phyloP scores from a whole-genome alignment of 495 filamentous ascomycete genomes.

The Xylaria nigripes region DNA sequence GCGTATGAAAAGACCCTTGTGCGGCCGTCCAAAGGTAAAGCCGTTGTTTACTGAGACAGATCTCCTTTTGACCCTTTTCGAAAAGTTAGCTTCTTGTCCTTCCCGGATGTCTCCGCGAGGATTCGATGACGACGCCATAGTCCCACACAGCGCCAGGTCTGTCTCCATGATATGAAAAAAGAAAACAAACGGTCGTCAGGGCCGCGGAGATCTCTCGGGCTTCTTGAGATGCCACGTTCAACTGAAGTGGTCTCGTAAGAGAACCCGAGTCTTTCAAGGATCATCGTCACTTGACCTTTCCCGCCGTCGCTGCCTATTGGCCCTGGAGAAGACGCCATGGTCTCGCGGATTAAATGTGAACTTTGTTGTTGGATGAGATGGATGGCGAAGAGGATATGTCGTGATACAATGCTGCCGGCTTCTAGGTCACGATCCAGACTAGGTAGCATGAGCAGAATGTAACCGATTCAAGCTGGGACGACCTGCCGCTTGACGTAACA shows the following conservation, averaged over 20 bases:
- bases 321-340: slow-evolving; percentile 15
- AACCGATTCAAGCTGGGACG: no score
- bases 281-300: slow-evolving; percentile 46
- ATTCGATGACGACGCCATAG: slow-evolving; percentile 64
- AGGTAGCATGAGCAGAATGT: no score
- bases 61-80: slow-evolving; percentile 38
- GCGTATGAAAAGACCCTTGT: slow-evolving; percentile 58
- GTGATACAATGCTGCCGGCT: no score
- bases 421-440: no score
- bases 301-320: slow-evolving; percentile 32
- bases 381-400: background rate
- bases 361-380: background rate
- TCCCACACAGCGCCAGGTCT: slow-evolving; percentile 60
- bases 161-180: slow-evolving; percentile 66
- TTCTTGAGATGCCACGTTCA: slow-evolving; percentile 51
- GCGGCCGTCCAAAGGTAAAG: slow-evolving; percentile 58
- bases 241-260: slow-evolving; percentile 40
- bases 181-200: slow-evolving; percentile 62
- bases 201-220: slow-evolving; percentile 46
- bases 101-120: slow-evolving; percentile 64
- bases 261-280: slow-evolving; percentile 56
- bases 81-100: slow-evolving; percentile 50
- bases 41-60: slow-evolving; percentile 53
- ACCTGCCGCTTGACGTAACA: no score
- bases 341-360: background rate